A percentile compares a stretch with the other conserved stretches of the same genome.
Conservation (phyloP, 2,329 filamentous ascomycete species). For the Fusarium sp. region DNA sequence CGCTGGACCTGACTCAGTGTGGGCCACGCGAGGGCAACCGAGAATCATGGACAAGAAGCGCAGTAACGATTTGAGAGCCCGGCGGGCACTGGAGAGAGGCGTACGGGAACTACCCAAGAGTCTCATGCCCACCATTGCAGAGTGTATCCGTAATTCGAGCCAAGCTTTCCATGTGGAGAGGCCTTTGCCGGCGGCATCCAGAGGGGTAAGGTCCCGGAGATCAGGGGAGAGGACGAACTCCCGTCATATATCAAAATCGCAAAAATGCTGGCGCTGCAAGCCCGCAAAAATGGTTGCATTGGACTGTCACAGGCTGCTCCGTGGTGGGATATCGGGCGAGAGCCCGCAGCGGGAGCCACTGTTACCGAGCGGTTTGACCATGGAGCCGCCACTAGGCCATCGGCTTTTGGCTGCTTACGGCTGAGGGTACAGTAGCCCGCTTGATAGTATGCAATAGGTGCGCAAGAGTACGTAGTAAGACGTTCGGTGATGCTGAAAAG, state of each 20-base stretch:
- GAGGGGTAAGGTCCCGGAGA: neutral
- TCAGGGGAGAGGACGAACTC: neutral
- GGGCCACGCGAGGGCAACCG: neutral
- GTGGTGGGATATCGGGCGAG: neutral
- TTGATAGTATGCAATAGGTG: conserved; percentile 10
- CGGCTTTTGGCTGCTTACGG: conserved; percentile 19
- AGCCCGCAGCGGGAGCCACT: conserved; percentile 5
- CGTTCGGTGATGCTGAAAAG: conserved; percentile 3
- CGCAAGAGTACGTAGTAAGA: neutral
- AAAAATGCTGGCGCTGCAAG: conserved; percentile 19
- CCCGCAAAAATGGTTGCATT: neutral
- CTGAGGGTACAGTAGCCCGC: conserved; percentile 29
- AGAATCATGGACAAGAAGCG: neutral
- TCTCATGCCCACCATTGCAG: neutral
- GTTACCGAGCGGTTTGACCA: neutral
- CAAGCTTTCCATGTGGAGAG: conserved; percentile 20
- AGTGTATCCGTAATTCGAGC: neutral
- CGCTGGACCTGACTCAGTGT: neutral
- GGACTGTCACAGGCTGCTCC: conserved; percentile 13
- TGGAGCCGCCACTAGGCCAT: neutral
- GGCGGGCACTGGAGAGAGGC: conserved; percentile 1
- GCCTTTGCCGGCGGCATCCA: conserved; percentile 33
- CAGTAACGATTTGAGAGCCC: neutral
- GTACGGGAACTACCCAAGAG: conserved; percentile 1
- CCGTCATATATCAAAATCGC: conserved; percentile 32